Evolutionary conservation across 1,284 basidiomycete genomes (phyloP), one percentile per base, ranked within the genome.

Genomic region (Fomes fomentarius): DNA sequence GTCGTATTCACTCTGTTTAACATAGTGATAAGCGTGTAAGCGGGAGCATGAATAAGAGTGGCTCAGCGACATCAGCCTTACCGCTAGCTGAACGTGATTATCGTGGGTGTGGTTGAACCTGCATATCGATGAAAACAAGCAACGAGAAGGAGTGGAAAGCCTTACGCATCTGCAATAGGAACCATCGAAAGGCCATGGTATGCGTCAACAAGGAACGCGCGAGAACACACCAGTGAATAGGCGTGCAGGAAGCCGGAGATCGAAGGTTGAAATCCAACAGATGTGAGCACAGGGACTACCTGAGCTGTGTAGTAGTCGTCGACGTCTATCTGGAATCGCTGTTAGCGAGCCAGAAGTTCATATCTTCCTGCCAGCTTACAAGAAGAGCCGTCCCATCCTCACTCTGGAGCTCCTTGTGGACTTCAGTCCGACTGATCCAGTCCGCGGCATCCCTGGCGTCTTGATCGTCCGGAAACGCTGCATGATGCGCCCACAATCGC

Each of bases 171-270:
- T 25, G 94, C 93, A 56, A 96, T 82, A 1, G 94, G 94, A 12
- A 95, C 92, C 82, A 98, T 90, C 1, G 90, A 83, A 19, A 95
- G 76, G 1, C 87, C 85, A 70, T 96, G 93, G 69, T 87, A 95
- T 4, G 85, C 79, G 69, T 97, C 94, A 49, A 96, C 85, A 48
- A 92, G 74, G 73, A 98, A 98, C 0, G 94, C 89, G 35, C 94
- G 80, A 3, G 93, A 93, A 10, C 87, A 90, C 37, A 96, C 91
- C 25, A 96, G 80, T 3, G 86, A 81, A 72, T 89, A 96, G 1
- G 91, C 87, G 54, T 82, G 78, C 49, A 82, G 75, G 65, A 91
- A 94, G 2, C 79, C 82, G 45, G 62, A 51, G 41, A 45, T 40
- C 35, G 62, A 62, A 53, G 48, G 52, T 31, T 45, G 35, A 25